These are phyloP conservation scores for Aurifilum marmelostoma DNA, from an alignment of 2,329 filamentous ascomycete species.

Conservation along the genomic window DNA sequence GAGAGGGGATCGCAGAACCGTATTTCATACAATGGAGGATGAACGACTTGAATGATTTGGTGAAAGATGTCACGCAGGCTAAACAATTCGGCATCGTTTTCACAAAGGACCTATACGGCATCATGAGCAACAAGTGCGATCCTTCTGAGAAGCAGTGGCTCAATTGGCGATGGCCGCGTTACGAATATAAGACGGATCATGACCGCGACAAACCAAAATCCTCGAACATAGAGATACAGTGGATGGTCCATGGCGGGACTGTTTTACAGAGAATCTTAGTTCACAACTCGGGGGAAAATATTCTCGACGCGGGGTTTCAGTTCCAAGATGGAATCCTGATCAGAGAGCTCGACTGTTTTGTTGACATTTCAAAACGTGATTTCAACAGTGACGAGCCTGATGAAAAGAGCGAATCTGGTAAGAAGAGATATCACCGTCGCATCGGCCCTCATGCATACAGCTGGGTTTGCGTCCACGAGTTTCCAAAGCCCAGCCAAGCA, in stretches of 20 bases:
- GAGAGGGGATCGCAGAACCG: too few species aligned
- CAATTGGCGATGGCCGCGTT: not conserved
- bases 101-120: rapidly evolving
- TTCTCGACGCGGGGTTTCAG: not conserved
- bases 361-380: not conserved
- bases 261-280: not conserved
- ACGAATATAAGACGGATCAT: not conserved
- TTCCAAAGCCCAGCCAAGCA: not conserved
- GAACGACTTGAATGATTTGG: not conserved
- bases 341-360: not conserved
- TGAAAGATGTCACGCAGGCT: not conserved
- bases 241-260: not conserved
- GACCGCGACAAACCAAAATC: not conserved
- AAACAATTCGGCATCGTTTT: not conserved
- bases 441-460: not conserved
- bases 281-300: not conserved
- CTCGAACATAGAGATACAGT: not conserved
- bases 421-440: not conserved
- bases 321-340: not conserved
- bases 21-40: not conserved
- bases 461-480: not conserved
- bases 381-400: not conserved
- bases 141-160: not conserved
- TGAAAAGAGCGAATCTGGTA: too few species aligned
- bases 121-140: not conserved